phyloP scores from a whole-genome alignment of 2,329 filamentous ascomycete species.

The Chaetomiaceae sp. region DNA sequence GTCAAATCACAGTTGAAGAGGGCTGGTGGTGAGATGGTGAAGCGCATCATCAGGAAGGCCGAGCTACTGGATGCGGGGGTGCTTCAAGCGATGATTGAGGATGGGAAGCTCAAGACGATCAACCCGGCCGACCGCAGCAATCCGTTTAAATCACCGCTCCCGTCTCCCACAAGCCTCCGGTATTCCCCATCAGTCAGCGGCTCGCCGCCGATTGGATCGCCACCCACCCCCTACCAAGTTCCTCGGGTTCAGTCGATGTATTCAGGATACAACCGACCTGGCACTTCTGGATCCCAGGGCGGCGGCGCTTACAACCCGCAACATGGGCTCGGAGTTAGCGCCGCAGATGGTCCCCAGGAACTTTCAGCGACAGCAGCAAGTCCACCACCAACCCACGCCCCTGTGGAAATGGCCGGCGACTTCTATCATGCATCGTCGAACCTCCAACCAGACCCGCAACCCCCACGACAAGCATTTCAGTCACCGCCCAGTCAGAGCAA shows the following conservation, averaged over 20 bases:
- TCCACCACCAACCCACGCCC: slow-evolving; percentile 12
- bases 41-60: slow-evolving; percentile 66
- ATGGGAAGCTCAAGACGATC: slow-evolving; percentile 28
- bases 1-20: slow-evolving; percentile 64
- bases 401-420: slow-evolving; percentile 46
- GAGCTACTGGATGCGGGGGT: slow-evolving; percentile 63
- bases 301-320: slow-evolving; percentile 19
- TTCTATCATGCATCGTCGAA: slow-evolving; percentile 37
- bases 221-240: slow-evolving; percentile 38
- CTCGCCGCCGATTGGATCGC: slow-evolving; percentile 30
- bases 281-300: slow-evolving; percentile 31
- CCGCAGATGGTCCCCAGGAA: slow-evolving; percentile 32
- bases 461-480: slow-evolving; percentile 26
- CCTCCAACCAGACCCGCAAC: slow-evolving; percentile 24
- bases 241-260: slow-evolving; percentile 37
- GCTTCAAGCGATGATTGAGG: slow-evolving; percentile 53
- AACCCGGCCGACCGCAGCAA: slow-evolving; percentile 48
- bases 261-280: slow-evolving; percentile 31
- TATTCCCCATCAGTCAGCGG: slow-evolving; percentile 28
- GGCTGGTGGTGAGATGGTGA: slow-evolving; percentile 63
- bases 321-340: slow-evolving; percentile 27
- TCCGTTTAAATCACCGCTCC: slow-evolving; percentile 24
- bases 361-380: slow-evolving; percentile 33
- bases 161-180: slow-evolving; percentile 22
- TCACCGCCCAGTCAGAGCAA: slow-evolving; percentile 22